phyloP scores from a whole-genome alignment of 176 grass and related monocot genomes.

The Urochloa ruziziensis region DNA sequence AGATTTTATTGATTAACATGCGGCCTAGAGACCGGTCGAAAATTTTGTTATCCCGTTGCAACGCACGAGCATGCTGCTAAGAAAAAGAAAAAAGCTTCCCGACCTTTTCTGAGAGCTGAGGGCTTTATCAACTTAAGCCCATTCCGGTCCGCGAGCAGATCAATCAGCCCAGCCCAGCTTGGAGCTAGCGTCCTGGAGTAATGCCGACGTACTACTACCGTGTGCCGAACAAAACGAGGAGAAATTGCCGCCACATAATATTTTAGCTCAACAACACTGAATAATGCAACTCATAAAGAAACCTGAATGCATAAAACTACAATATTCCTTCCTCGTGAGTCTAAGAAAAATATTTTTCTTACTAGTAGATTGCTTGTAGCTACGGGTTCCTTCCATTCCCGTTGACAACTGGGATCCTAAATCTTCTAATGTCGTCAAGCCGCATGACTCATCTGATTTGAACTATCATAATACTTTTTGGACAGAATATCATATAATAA shows the following conservation, averaged over 20 bases:
- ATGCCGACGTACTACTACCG: no score
- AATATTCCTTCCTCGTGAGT: neutral
- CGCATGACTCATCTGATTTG: neutral
- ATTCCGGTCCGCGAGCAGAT: neutral
- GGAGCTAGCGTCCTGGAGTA: neutral
- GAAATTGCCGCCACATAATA: neutral
- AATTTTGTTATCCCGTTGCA: no score
- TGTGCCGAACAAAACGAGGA: neutral
- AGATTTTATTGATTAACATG: no score
- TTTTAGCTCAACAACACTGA: neutral
- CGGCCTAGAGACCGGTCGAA: no score
- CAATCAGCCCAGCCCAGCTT: neutral
- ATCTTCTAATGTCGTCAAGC: neutral
- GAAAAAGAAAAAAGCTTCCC: no score
- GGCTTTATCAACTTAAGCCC: no score
- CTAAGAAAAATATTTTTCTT: no score
- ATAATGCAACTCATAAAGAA: neutral
- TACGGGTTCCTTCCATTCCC: neutral
- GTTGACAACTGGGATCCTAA: neutral
- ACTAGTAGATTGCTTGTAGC: neutral
- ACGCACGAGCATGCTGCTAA: no score
- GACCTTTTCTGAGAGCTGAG: no score
- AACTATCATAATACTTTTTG: neutral
- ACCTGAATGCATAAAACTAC: neutral
- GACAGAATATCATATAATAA: neutral